Percentiles rank a stretch among this genome's conserved stretches.
Evolutionary conservation across 2,329 filamentous ascomycete species (phyloP).

Genomic region (Chaetomium sp.): DNA sequence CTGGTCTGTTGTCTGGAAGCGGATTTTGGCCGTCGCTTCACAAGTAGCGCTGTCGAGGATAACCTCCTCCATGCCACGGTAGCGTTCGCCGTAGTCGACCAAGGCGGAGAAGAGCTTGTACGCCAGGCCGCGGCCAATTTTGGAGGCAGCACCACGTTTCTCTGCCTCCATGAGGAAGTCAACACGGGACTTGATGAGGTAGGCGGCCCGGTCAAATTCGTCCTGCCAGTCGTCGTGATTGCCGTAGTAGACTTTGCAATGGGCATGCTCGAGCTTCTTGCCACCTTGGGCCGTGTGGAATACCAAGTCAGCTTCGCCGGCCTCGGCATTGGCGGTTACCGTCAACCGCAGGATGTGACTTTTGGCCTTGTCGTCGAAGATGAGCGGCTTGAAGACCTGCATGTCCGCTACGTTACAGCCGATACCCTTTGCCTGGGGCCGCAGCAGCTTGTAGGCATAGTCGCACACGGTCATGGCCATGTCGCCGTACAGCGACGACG

Average conservation of each 20-base stretch:
- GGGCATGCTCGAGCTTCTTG: conserved; percentile 62
- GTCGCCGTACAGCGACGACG: conserved; percentile 57
- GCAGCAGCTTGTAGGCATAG: conserved; percentile 60
- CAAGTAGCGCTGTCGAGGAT: conserved; percentile 52
- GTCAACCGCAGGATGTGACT: conserved; percentile 63
- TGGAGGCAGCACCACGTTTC: conserved; percentile 66
- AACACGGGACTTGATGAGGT: conserved; percentile 67
- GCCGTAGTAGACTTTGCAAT: conserved; percentile 63
- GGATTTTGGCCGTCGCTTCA: conserved; percentile 48
- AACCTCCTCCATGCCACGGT: conserved; percentile 61
- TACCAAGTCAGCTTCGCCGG: conserved; percentile 56
- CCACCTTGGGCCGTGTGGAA: conserved; percentile 63
- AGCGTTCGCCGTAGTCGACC: conserved; percentile 58
- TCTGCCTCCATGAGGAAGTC: conserved; percentile 62
- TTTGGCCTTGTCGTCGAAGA: conserved; percentile 51
- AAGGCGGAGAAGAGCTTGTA: conserved; percentile 69
- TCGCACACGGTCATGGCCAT: conserved; percentile 56
- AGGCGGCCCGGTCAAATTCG: conserved; percentile 68
- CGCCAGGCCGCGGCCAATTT: conserved; percentile 72
- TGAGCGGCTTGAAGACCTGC: conserved; percentile 70
- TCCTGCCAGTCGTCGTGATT: conserved; percentile 61
- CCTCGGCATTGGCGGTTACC: conserved; percentile 59
- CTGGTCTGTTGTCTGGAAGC: conserved; percentile 51
- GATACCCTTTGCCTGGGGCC: conserved; percentile 49
- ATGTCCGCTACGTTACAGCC: conserved; percentile 22